A percentile compares a stretch with the other conserved stretches of the same genome.
Evolutionary conservation across 2,329 filamentous ascomycete genomes (phyloP).

Genomic region (Parastagonospora avenae): DNA sequence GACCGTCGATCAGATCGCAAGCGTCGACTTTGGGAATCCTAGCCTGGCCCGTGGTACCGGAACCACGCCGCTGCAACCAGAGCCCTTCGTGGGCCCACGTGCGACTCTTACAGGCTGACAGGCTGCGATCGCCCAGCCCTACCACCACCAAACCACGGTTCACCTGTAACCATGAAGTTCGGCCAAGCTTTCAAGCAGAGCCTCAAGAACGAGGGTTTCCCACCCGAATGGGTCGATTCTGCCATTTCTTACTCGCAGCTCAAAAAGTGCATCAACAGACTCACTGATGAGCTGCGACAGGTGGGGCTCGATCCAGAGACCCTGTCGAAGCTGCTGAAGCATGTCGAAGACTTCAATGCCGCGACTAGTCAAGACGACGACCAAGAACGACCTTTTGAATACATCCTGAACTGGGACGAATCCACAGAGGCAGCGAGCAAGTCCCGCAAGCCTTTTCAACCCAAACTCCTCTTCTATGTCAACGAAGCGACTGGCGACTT

Average conservation of each 20-base stretch:
- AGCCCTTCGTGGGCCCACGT: constrained; percentile 31
- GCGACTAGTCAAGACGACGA: constrained; percentile 28
- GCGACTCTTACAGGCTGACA: constrained; percentile 22
- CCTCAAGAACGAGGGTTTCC: constrained; percentile 74
- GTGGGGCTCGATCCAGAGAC: constrained; percentile 76
- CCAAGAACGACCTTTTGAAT: constrained; percentile 43
- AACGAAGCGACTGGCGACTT: constrained; percentile 69
- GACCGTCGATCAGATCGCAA: not conserved
- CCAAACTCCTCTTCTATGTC: constrained; percentile 72
- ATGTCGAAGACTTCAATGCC: constrained; percentile 44
- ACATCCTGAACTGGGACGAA: constrained; percentile 36
- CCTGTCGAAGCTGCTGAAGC: constrained; percentile 66
- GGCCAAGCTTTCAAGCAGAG: constrained; percentile 75
- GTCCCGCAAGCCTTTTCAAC: constrained; percentile 56
- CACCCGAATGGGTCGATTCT: constrained; percentile 70
- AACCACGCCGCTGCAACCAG: constrained; percentile 16
- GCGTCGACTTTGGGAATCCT: not conserved
- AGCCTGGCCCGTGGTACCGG: constrained; percentile 10
- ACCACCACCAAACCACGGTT: constrained; percentile 15
- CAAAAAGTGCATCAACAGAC: constrained; percentile 87
- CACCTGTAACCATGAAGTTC: constrained; percentile 73
- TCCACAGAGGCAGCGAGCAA: constrained; percentile 6
- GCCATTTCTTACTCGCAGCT: constrained; percentile 84
- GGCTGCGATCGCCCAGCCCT: constrained; percentile 28
- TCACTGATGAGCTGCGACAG: constrained; percentile 71